A percentile compares a stretch with the other conserved stretches of the same genome.
Evolutionary conservation across 108 stramenopile genomes (phyloP).

Genomic region (Pseudonitzschia delicatissima): DNA sequence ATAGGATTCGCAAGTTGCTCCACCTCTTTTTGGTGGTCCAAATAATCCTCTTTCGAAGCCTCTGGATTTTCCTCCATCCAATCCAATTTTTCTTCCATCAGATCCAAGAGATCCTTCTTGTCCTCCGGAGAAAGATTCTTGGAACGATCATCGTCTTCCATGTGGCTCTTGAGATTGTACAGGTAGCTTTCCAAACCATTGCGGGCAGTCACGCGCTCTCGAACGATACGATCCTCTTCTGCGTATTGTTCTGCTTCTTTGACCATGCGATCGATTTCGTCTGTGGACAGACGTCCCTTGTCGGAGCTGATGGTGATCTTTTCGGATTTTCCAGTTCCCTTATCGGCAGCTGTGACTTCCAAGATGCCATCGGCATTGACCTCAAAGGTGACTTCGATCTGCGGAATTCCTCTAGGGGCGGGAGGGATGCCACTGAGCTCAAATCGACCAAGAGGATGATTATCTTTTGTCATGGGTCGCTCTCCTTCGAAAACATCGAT

Average conservation of each 20-base stretch:
- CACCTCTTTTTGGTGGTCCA: slow-evolving; percentile 85
- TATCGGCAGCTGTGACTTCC: slow-evolving; percentile 92
- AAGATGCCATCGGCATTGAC: slow-evolving; percentile 96
- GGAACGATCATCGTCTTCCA: slow-evolving; percentile 87
- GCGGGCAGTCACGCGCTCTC: slow-evolving; percentile 82
- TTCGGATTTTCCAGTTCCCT: slow-evolving; percentile 92
- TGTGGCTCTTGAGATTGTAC: slow-evolving; percentile 85
- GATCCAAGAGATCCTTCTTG: slow-evolving; percentile 76
- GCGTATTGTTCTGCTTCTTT: slow-evolving; percentile 90
- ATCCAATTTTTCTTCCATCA: slow-evolving; percentile 88
- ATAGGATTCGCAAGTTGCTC: slow-evolving; percentile 89
- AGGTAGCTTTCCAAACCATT: slow-evolving; percentile 92
- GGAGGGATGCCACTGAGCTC: slow-evolving; percentile 94
- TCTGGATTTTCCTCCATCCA: slow-evolving; percentile 95
- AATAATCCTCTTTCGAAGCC: slow-evolving; percentile 85
- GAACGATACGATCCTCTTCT: slow-evolving; percentile 83
- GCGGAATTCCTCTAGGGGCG: slow-evolving; percentile 91
- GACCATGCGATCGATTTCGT: slow-evolving; percentile 96
- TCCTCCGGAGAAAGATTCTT: slow-evolving; percentile 73
- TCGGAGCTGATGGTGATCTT: slow-evolving; percentile 96
- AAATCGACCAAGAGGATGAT: slow-evolving; percentile 93
- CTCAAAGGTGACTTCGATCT: slow-evolving; percentile 96
- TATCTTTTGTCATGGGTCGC: slow-evolving; percentile 94
- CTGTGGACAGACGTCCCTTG: slow-evolving; percentile 92
- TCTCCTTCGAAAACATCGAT: slow-evolving; percentile 98